Base-by-base conservation (phyloP, 2,329 filamentous ascomycete species). In the Talaromyces albobiverticillius region DNA sequence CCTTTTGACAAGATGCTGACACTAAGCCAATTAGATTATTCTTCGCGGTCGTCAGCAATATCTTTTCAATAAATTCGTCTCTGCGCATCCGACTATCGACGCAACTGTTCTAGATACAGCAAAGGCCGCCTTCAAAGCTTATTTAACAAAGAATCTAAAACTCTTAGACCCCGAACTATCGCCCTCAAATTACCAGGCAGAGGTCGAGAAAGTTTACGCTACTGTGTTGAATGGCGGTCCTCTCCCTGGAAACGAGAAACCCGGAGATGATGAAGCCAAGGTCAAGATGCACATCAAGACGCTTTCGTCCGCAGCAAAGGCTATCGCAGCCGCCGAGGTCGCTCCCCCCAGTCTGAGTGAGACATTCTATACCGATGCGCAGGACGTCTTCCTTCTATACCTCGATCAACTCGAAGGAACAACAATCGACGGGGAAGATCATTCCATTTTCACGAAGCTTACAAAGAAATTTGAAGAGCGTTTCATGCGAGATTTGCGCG, bases 401-500 rank as follows among this genome's bases (percentile, higher is more conserved):
- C 81, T 97, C 16, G 93, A 97, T 66, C 70, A 76, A 1, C 66
- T 83, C 13, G 71, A 84, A 57, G 81, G 82, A 31, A 71, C 79
- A 4, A 76, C 74, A 0, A 81, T 88, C 36, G 76, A 82, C 56
- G 79, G 81, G 16, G 78, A 79, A 41, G 81, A 88, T 61, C 82
- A 88, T 67, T 76, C 76, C n/a, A 92, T 96, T 57, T 96, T 95
- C 71, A 94, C 89, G 2, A 85, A 89, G 59, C 81, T 97, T 25
- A 95, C 93, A 0, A 82, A 88, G 69, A 87, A 86, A 65, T 95
- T 91, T 76, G 93, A 96, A 71, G 78, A 82, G n/a, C 82, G 90
- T 13, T 97, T 96, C 71, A 88, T 89, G 67, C 84, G 88, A 54
- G 93, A 97, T 64, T 92, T 97, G 87, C 81, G 85, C 57, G 84